Evolutionary conservation across 2,329 filamentous ascomycete genomes (phyloP).

Genomic region (Aspergillus pseudoviridinutans): DNA sequence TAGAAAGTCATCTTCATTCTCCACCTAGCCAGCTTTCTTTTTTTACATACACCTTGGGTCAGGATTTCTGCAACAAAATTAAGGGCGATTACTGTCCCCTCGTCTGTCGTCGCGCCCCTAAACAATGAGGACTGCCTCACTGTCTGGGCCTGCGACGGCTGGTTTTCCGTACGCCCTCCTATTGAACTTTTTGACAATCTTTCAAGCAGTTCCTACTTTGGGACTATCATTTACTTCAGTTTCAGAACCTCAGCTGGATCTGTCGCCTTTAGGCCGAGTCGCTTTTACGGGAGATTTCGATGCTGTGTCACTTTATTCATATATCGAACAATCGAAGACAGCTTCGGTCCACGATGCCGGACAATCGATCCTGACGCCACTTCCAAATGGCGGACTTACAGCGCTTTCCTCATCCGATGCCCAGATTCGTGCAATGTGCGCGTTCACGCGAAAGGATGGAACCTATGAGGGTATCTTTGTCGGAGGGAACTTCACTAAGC

Average conservation of each 20-base stretch:
- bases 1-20: background rate
- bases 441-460: constrained; percentile 65
- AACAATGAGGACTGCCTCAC: constrained; percentile 44
- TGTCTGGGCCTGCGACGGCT: constrained; percentile 43
- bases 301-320: constrained; percentile 86
- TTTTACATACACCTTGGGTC: constrained; percentile 11
- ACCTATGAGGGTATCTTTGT: constrained; percentile 71
- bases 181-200: constrained; percentile 18
- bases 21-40: constrained; percentile 10
- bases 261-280: constrained; percentile 73
- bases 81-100: constrained; percentile 10
- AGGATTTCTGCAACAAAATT: constrained; percentile 6
- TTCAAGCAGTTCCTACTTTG: constrained; percentile 20
- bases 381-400: constrained; percentile 81
- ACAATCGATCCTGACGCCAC: constrained; percentile 71
- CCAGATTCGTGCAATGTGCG: constrained; percentile 83
- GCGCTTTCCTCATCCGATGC: constrained; percentile 74
- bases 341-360: constrained; percentile 66
- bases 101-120: constrained; percentile 36
- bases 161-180: constrained; percentile 30
- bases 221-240: constrained; percentile 36
- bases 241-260: constrained; percentile 55
- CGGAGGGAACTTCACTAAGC: constrained; percentile 91
- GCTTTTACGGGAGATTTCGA: constrained; percentile 86
- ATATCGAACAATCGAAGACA: constrained; percentile 68